Conservation (phyloP, 768 basidiomycete species). For the Lactifluus echinatus region DNA sequence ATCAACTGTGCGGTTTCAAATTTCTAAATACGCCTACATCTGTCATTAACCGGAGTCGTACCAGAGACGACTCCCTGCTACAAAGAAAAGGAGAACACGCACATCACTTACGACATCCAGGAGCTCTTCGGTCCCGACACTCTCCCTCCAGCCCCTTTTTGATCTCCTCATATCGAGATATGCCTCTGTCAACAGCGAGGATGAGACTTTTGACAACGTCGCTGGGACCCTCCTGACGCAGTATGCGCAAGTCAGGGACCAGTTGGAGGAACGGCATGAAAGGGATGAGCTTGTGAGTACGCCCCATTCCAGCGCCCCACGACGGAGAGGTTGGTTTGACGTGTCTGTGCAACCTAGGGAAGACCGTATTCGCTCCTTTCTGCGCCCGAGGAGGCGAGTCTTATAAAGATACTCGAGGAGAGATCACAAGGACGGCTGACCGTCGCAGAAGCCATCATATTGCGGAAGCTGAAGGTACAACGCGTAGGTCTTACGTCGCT, state of each 20-base stretch:
- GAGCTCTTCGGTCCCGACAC: neutral
- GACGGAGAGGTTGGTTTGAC: neutral
- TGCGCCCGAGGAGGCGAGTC: conserved; percentile 1
- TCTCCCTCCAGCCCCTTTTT: conserved; percentile 16
- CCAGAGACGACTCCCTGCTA: neutral
- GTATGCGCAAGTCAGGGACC: conserved; percentile 7
- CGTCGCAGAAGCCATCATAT: conserved; percentile 13
- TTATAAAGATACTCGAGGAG: conserved; percentile 7
- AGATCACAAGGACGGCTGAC: neutral
- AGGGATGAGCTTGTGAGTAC: conserved; percentile 16
- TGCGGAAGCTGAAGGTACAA: conserved; percentile 21
- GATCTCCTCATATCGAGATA: conserved; percentile 12
- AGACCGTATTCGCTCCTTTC: conserved; percentile 18
- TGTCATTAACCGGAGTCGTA: neutral
- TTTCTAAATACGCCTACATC: neutral
- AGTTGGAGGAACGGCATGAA: conserved; percentile 3
- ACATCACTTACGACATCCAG: neutral
- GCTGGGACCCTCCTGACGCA: conserved; percentile 1
- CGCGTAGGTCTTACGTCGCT: neutral
- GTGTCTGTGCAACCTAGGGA: neutral
- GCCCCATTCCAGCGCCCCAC: neutral
- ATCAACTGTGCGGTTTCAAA: conserved; percentile 4
- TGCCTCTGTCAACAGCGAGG: conserved; percentile 10
- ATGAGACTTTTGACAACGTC: conserved; percentile 9
- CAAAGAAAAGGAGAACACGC: neutral